Evolutionary conservation across 2,329 filamentous ascomycete species (phyloP), one percentile per base, ranked within the genome.

Genomic region (Aspergillus sp.): DNA sequence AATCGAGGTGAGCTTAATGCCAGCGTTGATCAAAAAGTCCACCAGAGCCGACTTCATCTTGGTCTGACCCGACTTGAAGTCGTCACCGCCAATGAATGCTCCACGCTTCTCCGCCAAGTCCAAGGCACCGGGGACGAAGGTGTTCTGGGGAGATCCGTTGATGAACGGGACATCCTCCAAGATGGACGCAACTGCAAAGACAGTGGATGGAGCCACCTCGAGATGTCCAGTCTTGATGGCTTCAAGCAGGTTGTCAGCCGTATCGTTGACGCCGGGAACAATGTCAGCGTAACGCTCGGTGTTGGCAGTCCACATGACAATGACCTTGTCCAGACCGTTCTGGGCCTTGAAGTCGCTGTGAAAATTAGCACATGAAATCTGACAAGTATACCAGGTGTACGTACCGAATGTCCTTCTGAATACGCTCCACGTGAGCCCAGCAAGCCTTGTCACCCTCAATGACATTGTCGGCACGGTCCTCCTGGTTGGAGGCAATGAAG

Each of bases 31-130:
- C 68, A 98, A 74, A 76, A 98, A 98, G 74, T 98, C 93, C 41
- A 97, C 93, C 25, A 98, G 83, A 17, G 93, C 93, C 51, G 93
- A 97, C 78, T 98, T 98, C 93, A 98, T 98, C 84, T 98, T 98
- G 69, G 93, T 98, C 79, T 98, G 93, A 54, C 93, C 93, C 53
- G 93, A 97, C 78, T 98, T 98, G 85, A 98, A 98, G 75, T 98
- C 93, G 63, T 98, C 93, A 56, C 93, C 93, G 50, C 93, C 93
- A 62, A 98, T 90, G 76, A 95, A 98, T 53, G 90, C 83, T 49
- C 81, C 79, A 71, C 94, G 84, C 71, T 85, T 79, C 76, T 94
- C 88, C 19, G 93, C 93, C 49, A 98, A 83, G 65, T 91, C 79
- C 58, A 97, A 84, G 51, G 86, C 88, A 63, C 93, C 93, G 7